Conservation (phyloP, 1,284 basidiomycete genomes). For the Cutaneotrichosporon mucoides region DNA sequence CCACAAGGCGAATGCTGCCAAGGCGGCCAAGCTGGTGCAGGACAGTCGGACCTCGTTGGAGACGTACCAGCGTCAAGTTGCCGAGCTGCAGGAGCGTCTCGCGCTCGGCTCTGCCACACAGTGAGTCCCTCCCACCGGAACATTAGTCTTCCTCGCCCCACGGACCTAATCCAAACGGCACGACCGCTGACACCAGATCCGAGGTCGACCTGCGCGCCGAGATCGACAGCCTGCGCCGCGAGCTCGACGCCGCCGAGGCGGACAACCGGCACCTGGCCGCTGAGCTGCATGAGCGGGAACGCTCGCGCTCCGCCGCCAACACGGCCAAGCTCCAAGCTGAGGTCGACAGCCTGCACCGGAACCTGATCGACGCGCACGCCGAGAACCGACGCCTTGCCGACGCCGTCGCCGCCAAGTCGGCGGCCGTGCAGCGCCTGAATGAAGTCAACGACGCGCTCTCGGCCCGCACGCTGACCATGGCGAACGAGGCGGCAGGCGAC, state of each 20-base stretch:
- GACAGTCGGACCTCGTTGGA: conserved; percentile 71
- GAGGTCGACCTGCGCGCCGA: conserved; percentile 2
- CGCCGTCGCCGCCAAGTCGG: conserved; percentile 66
- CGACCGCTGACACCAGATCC: background rate
- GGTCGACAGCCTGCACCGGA: conserved; percentile 53
- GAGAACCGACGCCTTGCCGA: conserved; percentile 60
- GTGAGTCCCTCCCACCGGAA: no score
- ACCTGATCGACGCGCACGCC: conserved; percentile 58
- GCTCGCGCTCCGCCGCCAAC: background rate
- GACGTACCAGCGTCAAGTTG: conserved; percentile 67
- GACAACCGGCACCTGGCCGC: conserved; percentile 1
- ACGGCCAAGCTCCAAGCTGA: background rate
- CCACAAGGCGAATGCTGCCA: conserved; percentile 83
- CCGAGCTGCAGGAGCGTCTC: background rate
- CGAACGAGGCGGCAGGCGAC: conserved; percentile 62
- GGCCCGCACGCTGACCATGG: conserved; percentile 64
- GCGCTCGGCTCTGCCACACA: background rate
- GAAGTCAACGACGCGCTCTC: conserved; percentile 73
- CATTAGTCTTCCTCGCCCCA: background rate
- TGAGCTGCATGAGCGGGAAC: background rate
- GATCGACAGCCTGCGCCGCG: background rate
- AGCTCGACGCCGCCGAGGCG: conserved; percentile 7
- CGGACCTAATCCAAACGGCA: no score
- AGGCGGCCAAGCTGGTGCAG: conserved; percentile 80
- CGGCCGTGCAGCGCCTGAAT: conserved; percentile 63